Base-by-base conservation (phyloP, 148 eudicot species). In the Vaccinium vitisidaea region DNA sequence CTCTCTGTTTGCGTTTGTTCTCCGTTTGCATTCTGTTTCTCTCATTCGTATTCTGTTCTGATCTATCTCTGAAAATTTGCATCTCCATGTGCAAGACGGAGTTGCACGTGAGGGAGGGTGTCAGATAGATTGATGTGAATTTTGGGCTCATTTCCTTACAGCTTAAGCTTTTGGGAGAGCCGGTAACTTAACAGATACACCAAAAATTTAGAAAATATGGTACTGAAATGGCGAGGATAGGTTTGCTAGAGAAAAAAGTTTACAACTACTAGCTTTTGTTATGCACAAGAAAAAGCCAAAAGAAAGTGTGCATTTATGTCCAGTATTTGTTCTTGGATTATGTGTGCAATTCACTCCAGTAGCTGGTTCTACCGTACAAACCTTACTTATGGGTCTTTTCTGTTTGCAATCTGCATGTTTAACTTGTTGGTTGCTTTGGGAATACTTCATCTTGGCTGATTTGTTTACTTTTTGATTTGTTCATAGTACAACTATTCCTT, bases 261-360 rank as follows among this genome's bases (percentile, higher is more conserved):
- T 25, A 9, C 73, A 11, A 23, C 27, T 25, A 67, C 36, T 9
- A 25, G 32, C 36, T 65, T 14, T 0, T 67, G 36, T 25, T 67
- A 25, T 10, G 73, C 73, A 67, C 11, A 25, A 67, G 73, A 67
- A 67, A 25, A 25, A 67, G 36, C 32, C 73, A 9, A 67, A 67
- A 67, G 73, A 67, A 67, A 67, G 5, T 23, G 14, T 67, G 73
- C 73, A 67, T 67, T 11, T 67, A 25, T 67, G 5, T 67, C 27
- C 69, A 61, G 69, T 61, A 67, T 67, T 67, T 67, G 36, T 67
- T 67, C 36, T 67, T 67, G 73, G 36, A 67, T 67, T 67, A 67
- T 67, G 36, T 14, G 36, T 67, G 73, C 32, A 32, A 71, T 71
- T 71, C 46, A 71, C 76, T 71, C 15, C 30, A 48, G 43, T 39